Evolutionary conservation across 345 rosid species (phyloP), one percentile per base, ranked within the genome.

Genomic region (Cardamine resedifolia): DNA sequence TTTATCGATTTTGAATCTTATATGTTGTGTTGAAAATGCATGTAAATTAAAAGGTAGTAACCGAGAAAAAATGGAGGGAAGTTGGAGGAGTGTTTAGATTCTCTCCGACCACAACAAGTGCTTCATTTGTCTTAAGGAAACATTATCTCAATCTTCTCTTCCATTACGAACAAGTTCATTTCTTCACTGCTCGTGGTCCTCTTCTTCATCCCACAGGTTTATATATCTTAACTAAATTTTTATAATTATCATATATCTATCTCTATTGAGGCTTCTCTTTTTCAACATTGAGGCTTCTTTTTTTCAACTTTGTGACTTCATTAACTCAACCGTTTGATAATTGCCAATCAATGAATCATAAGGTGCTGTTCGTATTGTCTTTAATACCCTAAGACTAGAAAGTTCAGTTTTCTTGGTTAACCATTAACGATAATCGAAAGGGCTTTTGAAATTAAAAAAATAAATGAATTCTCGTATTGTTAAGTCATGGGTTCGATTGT

Each of bases 31-130:
- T 65, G 44, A 6, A 68, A 63, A 57, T 78, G 72, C 74, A 65
- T 60, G 65, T 49, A 38, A 59, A 59, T 2, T 43, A 27, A 58
- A 49, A 93, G 98, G 98, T 93, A 55, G 96, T 94, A n/a, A 81
- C 85, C 38, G 98, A 94, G 78, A 94, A 94, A 83, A 94, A 90
- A 82, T 94, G 98, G 98, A 94, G 96, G 83, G 98, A 94, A 86
- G 98, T 90, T 67, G 96, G 98, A 28, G 81, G 83, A 47, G 92
- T 90, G 60, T 94, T 94, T 80, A 83, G 66, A 65, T 94, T 94
- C 79, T 86, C 96, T 57, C 79, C 97, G 23, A 94, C 96, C 3
- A 94, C 98, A 47, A 94, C 98, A 39, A 94, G 98, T 75, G 98
- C 98, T 55, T 94, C 98, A 19, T 94, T 85, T 66, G 98, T 90